Base-by-base conservation (phyloP, 768 basidiomycete species). In the Dentipellis fragilis region DNA sequence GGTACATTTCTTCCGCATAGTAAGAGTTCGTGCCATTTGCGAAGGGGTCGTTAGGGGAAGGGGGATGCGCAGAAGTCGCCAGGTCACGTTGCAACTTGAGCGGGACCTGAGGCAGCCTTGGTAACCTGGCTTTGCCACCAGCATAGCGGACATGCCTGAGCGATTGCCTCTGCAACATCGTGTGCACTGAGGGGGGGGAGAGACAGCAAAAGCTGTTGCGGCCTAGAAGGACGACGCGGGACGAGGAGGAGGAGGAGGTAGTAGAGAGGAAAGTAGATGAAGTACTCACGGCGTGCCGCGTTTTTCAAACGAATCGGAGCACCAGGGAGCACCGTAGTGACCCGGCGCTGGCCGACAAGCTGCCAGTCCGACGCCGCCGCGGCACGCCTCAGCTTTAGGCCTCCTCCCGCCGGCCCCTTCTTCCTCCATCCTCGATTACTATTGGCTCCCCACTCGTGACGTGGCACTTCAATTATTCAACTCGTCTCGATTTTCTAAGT, bases 1-100 rank as follows among this genome's bases (percentile, higher is more conserved):
- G 81, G 73, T 95, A 97, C 95, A 97, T 97, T 71, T 95, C 92
- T 64, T 90, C 94, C 17, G 87, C 88, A 67, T 98, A 98, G 75
- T 95, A 93, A 21, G 92, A 78, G 71, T 96, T 97, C 42, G 88
- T 93, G 42, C 93, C 93, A 57, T 91, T 95, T 11, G 93, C 94
- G 68, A 97, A 96, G 8, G 79, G 77, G 68, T 92, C 89, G 62
- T 89, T 89, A 19, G 86, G 72, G 1, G 88, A 89, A 2, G 87
- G 88, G 21, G 80, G 68, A 22, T 63, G 57, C 0, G 72, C 67
- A 1, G 75, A 68, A 17, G 78, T 81, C 22, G 83, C 82, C 54
- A 81, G 60, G 1, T 67, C 56, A 34, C 74, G 74, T 45, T 58
- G 65, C 17, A 59, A 59, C 42, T 58, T 49, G 34, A 59, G 53